Percentiles rank a stretch among this genome's conserved stretches.
These are phyloP conservation scores for Fusarium sp. DNA, from an alignment of 2,329 filamentous ascomycete species.

Conservation along the genomic window DNA sequence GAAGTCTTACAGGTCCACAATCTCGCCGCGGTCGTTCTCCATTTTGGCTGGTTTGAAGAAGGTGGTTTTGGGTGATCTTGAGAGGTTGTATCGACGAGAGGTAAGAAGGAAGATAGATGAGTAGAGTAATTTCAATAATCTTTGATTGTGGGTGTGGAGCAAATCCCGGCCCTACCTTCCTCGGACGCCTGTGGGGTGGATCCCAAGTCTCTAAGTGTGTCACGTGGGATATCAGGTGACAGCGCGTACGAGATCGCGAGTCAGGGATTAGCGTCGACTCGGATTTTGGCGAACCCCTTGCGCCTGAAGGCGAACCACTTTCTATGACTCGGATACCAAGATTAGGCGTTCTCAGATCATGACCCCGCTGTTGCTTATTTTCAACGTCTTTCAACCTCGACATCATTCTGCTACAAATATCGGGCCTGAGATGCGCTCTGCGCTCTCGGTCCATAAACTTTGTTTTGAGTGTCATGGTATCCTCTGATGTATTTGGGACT, in stretches of 20 bases:
- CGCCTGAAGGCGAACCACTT: conserved; percentile 16
- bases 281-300: conserved; percentile 15
- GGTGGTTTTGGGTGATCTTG: conserved; percentile 42
- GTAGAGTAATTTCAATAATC: conserved; percentile 21
- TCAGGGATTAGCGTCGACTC: conserved; percentile 12
- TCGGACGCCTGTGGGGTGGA: conserved; percentile 36
- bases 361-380: conserved; percentile 20
- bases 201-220: conserved; percentile 2
- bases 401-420: conserved; percentile 43
- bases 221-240: conserved; percentile 44
- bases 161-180: conserved; percentile 18
- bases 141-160: conserved; percentile 40
- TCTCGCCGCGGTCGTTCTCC: conserved; percentile 99
- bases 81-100: conserved; percentile 43
- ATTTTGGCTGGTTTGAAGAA: conserved; percentile 68
- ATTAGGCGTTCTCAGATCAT: conserved; percentile 18
- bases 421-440: conserved; percentile 55
- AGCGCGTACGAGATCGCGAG: conserved; percentile 36
- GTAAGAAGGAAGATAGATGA: conserved; percentile 36
- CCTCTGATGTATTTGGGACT: conserved; percentile 45
- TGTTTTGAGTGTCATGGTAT: conserved; percentile 44
- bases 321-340: conserved; percentile 13
- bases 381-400: conserved; percentile 7
- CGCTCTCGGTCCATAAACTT: conserved; percentile 49
- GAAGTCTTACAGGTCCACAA: conserved; percentile 91